These are phyloP conservation scores for Lactarius vividus DNA, from an alignment of 768 basidiomycete genomes.

Conservation along the genomic window DNA sequence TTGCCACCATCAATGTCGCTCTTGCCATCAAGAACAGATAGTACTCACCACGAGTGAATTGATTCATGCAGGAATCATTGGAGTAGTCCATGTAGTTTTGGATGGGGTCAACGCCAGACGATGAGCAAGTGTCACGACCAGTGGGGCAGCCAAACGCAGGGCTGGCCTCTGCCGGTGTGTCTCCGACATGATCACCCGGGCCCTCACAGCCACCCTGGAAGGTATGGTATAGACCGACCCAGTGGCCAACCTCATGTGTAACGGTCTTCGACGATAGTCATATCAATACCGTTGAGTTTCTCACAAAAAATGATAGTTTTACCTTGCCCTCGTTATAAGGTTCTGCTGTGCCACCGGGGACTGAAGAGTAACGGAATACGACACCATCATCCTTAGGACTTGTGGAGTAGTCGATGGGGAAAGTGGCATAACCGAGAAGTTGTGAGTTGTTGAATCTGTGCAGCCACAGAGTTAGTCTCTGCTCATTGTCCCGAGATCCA, in stretches of 20 bases:
- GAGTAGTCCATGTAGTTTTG: slow-evolving; percentile 58
- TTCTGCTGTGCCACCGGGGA: slow-evolving; percentile 42
- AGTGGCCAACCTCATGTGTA: slow-evolving; percentile 61
- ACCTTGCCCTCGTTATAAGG: slow-evolving; percentile 39
- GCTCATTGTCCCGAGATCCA: slow-evolving; percentile 15
- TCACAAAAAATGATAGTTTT: background rate
- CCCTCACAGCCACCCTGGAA: slow-evolving; percentile 51
- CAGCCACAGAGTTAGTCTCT: background rate
- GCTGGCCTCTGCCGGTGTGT: slow-evolving; percentile 49
- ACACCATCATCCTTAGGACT: slow-evolving; percentile 49
- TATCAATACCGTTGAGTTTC: background rate
- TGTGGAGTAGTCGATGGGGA: slow-evolving; percentile 42
- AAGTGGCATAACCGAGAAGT: slow-evolving; percentile 54
- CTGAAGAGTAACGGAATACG: slow-evolving; percentile 36
- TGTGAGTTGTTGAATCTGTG: slow-evolving; percentile 42
- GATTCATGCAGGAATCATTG: slow-evolving; percentile 48
- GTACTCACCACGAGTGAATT: slow-evolving; percentile 44
- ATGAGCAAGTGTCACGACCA: slow-evolving; percentile 33
- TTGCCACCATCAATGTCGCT: background rate
- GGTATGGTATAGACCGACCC: slow-evolving; percentile 58
- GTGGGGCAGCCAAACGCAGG: slow-evolving; percentile 41
- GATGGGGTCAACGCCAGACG: slow-evolving; percentile 41
- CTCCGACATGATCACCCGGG: slow-evolving; percentile 44
- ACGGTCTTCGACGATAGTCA: slow-evolving; percentile 36
- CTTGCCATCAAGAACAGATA: background rate